These are phyloP conservation scores for Malus sylvestris DNA, from an alignment of 306 rosid genomes.

Conservation along the genomic window DNA sequence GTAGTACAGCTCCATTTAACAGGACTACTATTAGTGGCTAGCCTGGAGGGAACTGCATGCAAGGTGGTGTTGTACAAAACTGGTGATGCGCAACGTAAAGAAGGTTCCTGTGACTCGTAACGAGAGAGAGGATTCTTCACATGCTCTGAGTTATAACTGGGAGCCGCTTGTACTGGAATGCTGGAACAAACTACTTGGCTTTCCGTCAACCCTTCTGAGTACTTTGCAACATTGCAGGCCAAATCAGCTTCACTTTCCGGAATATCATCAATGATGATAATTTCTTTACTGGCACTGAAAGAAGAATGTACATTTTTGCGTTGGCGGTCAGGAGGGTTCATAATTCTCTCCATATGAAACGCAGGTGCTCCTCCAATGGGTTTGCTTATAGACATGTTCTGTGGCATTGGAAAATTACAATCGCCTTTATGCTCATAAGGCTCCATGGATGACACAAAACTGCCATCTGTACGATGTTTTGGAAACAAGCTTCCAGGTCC, in stretches of 20 bases:
- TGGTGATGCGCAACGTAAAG: slow-evolving; percentile 18
- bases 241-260: slow-evolving; percentile 26
- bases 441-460: slow-evolving; percentile 14
- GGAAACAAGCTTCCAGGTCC: slow-evolving; percentile 20
- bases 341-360: slow-evolving; percentile 4
- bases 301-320: slow-evolving; percentile 22
- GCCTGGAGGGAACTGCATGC: slow-evolving; percentile 19
- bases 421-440: slow-evolving; percentile 20
- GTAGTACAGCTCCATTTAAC: slow-evolving; percentile 31
- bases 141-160: slow-evolving; percentile 16
- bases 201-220: slow-evolving; percentile 25
- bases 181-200: slow-evolving; percentile 20
- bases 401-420: slow-evolving; percentile 12
- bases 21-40: slow-evolving; percentile 22
- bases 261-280: slow-evolving; percentile 28
- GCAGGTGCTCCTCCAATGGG: slow-evolving; percentile 13
- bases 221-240: slow-evolving; percentile 15
- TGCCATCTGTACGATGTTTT: slow-evolving; percentile 22
- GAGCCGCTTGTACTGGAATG: slow-evolving; percentile 11
- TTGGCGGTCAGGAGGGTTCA: slow-evolving; percentile 12
- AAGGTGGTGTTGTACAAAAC: slow-evolving; percentile 12
- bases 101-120: slow-evolving; percentile 20
- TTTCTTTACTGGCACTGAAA: slow-evolving; percentile 19
- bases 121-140: slow-evolving; percentile 9
- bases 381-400: slow-evolving; percentile 9